These are phyloP conservation scores for Sphaerulina vaccinii DNA, from an alignment of 2,329 filamentous ascomycete species.

Conservation along the genomic window DNA sequence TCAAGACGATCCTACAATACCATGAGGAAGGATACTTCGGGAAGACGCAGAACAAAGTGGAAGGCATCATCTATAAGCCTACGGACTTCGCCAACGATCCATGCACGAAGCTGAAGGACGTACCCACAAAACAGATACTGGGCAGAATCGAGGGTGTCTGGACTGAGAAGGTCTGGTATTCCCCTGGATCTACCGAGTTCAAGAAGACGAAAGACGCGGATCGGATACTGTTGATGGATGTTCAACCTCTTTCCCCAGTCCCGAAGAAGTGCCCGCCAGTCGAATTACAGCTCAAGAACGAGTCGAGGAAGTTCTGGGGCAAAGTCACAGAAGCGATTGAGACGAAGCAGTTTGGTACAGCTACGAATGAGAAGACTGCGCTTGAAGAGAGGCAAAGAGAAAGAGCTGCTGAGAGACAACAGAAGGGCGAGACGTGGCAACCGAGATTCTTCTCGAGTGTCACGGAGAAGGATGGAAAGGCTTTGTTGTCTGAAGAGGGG, in stretches of 20 bases:
- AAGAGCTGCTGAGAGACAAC: slow-evolving; percentile 77
- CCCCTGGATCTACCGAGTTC: slow-evolving; percentile 48
- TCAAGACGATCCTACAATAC: slow-evolving; percentile 92
- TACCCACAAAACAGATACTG: slow-evolving; percentile 79
- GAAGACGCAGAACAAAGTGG: slow-evolving; percentile 84
- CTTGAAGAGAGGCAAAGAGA: slow-evolving; percentile 87
- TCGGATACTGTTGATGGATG: slow-evolving; percentile 76
- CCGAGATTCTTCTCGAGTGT: slow-evolving; percentile 81
- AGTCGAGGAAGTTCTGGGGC: slow-evolving; percentile 84
- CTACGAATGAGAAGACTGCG: slow-evolving; percentile 84
- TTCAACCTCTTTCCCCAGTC: slow-evolving; percentile 76
- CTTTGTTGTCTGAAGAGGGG: slow-evolving; percentile 64
- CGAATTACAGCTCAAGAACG: slow-evolving; percentile 79
- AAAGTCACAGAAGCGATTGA: slow-evolving; percentile 83
- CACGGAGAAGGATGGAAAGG: slow-evolving; percentile 60
- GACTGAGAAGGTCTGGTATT: slow-evolving; percentile 70
- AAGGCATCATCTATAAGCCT: slow-evolving; percentile 78
- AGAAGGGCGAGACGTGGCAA: slow-evolving; percentile 67
- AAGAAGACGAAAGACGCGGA: slow-evolving; percentile 51
- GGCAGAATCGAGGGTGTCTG: slow-evolving; percentile 81
- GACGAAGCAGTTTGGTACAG: slow-evolving; percentile 76
- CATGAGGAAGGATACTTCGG: slow-evolving; percentile 93
- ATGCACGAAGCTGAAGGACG: slow-evolving; percentile 76
- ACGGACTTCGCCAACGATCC: slow-evolving; percentile 86
- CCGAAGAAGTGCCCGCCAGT: slow-evolving; percentile 76